Conservation (phyloP, 305 asterid genomes). For the Rubia tinctorum region DNA sequence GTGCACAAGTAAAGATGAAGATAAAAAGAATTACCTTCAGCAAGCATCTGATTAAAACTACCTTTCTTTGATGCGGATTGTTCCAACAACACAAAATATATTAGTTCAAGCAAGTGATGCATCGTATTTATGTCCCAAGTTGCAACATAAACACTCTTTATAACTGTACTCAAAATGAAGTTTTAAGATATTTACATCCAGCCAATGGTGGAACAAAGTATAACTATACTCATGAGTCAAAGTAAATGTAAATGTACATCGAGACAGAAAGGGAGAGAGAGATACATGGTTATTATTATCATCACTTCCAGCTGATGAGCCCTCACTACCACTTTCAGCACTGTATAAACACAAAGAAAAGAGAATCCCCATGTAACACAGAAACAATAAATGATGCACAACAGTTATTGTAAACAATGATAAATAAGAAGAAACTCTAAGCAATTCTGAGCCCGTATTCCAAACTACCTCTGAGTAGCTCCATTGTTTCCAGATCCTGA, state of each 20-base stretch:
- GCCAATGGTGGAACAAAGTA: background rate
- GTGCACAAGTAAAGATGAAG: slow-evolving; percentile 10
- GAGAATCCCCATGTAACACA: slow-evolving; percentile 22
- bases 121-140: background rate
- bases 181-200: background rate
- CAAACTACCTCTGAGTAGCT: slow-evolving; percentile 74
- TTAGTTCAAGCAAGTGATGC: background rate
- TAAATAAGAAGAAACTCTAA: background rate
- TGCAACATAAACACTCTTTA: background rate
- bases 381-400: slow-evolving; percentile 5
- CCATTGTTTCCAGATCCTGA: slow-evolving; percentile 92
- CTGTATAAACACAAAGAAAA: slow-evolving; percentile 42
- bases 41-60: slow-evolving; percentile 96
- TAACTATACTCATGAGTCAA: background rate
- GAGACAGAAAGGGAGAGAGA: slow-evolving; percentile 3
- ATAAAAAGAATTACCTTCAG: slow-evolving; percentile 59
- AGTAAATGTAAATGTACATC: background rate
- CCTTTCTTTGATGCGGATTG: slow-evolving; percentile 70
- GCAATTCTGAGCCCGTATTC: background rate
- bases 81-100: slow-evolving; percentile 38
- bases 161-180: background rate
- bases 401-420: background rate
- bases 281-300: slow-evolving; percentile 64
- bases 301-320: slow-evolving; percentile 82
- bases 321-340: slow-evolving; percentile 90